These are phyloP conservation scores for Colletotrichum sp. DNA, from an alignment of 2,329 filamentous ascomycete species.

Conservation along the genomic window DNA sequence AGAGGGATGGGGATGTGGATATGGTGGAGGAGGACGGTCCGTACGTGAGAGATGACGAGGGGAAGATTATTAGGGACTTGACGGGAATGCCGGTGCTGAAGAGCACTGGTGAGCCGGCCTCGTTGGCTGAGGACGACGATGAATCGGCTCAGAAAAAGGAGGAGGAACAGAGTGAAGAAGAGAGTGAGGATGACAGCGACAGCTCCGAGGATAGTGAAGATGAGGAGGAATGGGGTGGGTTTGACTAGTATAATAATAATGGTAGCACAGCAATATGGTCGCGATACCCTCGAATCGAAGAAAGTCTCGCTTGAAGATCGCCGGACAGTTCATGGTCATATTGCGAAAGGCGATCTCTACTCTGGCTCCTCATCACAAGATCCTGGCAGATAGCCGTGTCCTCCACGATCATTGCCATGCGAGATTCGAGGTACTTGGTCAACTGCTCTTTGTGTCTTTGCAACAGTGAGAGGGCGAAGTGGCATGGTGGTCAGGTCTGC, in stretches of 20 bases:
- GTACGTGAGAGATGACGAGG: slow-evolving; percentile 59
- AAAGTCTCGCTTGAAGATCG: neutral
- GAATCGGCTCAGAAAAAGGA: neutral
- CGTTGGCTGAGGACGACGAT: slow-evolving; percentile 24
- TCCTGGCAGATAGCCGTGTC: neutral
- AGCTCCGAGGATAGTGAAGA: slow-evolving; percentile 19
- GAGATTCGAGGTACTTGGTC: too few relatives aligned
- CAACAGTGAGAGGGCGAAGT: too few relatives aligned
- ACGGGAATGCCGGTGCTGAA: slow-evolving; percentile 42
- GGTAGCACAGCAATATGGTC: neutral
- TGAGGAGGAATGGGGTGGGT: slow-evolving; percentile 30
- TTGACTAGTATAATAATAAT: slow-evolving; percentile 19
- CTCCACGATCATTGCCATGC: neutral
- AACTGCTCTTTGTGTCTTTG: too few relatives aligned
- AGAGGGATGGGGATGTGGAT: slow-evolving; percentile 55
- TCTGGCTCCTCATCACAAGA: neutral
- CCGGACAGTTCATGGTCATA: fast-evolving
- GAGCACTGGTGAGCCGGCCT: slow-evolving; percentile 36
- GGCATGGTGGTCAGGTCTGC: too few relatives aligned
- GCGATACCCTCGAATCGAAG: neutral
- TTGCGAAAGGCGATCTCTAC: neutral
- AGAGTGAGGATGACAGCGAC: slow-evolving; percentile 7
- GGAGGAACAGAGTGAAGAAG: neutral
- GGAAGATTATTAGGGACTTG: slow-evolving; percentile 51
- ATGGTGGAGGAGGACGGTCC: slow-evolving; percentile 47